Evolutionary conservation across 2,329 filamentous ascomycete species (phyloP), one percentile per base, ranked within the genome.

Genomic region (Aspergillus eucalypticola): DNA sequence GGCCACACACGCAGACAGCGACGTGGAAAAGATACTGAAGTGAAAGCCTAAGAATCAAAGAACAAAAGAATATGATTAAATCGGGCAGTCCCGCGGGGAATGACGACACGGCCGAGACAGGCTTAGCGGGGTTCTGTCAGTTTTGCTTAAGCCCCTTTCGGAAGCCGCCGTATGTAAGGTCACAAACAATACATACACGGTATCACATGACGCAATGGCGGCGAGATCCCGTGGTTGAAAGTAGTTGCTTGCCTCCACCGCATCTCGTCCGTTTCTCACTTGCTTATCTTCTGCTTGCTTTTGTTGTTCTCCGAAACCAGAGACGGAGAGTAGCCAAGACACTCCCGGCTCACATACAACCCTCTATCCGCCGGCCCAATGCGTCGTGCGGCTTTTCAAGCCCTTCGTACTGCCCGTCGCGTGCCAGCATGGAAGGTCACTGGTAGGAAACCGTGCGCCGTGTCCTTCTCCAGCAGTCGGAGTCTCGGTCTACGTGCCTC

Each of bases 381-480:
- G 81, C 79, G 79, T 78, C 78, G 76, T 72, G 79, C 74, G 69
- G 75, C 75, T 65, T 63, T 78, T 56, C 78, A 81, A 63, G 76
- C 75, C 62, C 75, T 81, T 68, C 79, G 79, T 71, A 77, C 79
- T 71, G 77, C 79, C 70, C 79, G 79, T 68, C 76, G 76, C 69
- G 70, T 70, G 63, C 74, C 78, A 69, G 70, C 76, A 73, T 80
- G 79, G 70, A 81, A 75, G 69, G 67, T 77, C 61, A 64, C 73
- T 63, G 64, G 69, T 72, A 74, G 74, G 63, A 73, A 70, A 68
- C 70, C 71, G 61, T 69, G 64, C 66, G 64, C 68, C 60, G 67
- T 74, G 55, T 73, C 75, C 53, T 76, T 77, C 66, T 69, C 73
- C 54, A 69, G 72, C 60, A 75, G 73, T 64, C 74, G 75, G 68